phyloP scores from a whole-genome alignment of 1,139 yeast genomes.

The Debaryomycetaceae sp. region DNA sequence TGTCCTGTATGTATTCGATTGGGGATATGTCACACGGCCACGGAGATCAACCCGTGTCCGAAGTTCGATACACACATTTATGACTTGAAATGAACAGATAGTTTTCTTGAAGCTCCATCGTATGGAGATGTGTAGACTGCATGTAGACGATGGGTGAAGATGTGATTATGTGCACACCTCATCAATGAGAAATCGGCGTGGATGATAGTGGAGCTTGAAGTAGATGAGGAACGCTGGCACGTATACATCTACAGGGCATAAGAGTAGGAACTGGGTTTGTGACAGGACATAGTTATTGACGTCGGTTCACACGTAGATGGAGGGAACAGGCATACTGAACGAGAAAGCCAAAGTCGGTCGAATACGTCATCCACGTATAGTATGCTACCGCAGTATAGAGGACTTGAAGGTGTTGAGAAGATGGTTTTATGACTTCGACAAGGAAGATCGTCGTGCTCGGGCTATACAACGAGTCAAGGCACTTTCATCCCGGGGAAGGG shows the following conservation, averaged over 20 bases:
- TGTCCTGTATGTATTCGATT: no score
- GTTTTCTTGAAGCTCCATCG: no score
- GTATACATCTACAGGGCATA: no score
- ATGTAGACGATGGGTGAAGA: not conserved
- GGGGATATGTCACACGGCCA: no score
- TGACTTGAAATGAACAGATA: no score
- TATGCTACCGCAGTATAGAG: constrained; percentile 50
- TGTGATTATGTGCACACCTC: not conserved
- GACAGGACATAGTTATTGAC: no score
- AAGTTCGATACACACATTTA: no score
- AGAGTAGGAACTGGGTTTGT: no score
- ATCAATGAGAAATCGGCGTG: not conserved
- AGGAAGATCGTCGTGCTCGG: constrained; percentile 20
- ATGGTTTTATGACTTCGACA: constrained; percentile 52
- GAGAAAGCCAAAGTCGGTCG: not conserved
- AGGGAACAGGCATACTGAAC: not conserved
- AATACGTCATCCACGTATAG: constrained; percentile 39
- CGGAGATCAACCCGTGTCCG: no score
- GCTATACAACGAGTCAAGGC: constrained; percentile 49
- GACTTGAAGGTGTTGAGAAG: constrained; percentile 54
- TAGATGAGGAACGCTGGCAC: no score
- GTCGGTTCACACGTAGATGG: not conserved
- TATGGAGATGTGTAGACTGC: no score
- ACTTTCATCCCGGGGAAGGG: constrained; percentile 33
- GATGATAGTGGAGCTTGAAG: no score